Evolutionary conservation across 768 basidiomycete species (phyloP), one percentile per base, ranked within the genome.

Genomic region (Fomitopsis pulvina): DNA sequence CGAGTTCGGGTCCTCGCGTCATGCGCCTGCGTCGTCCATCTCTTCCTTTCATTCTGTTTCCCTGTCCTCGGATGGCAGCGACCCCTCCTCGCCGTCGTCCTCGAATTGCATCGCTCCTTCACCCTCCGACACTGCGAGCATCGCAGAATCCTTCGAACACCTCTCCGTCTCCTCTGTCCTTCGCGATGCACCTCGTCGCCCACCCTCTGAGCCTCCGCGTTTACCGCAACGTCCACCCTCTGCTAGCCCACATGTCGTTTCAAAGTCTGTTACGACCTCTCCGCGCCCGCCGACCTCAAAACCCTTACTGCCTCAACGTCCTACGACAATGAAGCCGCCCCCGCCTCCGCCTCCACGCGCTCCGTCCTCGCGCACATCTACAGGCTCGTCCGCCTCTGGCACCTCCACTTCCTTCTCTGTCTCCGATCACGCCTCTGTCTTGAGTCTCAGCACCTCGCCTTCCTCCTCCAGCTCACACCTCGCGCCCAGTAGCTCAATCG

Each of bases 11-110:
- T 20, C 51, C 41, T 53, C 53, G 16, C 70, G 73, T 37, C 86
- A 89, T 61, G 75, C 70, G 4, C 75, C 78, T 4, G 76, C 75
- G 2, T 86, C 85, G 1, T 90, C 87, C 42, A 76, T 87, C 32
- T 89, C 87, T 2, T 90, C 87, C 25, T 88, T 91, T 53, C 86
- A 88, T 57, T 88, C 87, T 2, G 84, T 90, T 22, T 90, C 87
- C 1, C 74, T 90, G 16, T 89, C 87, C 1, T 85, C 83, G 6
- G 82, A 83, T 53, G 63, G 70, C 67, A 68, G 64, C 32, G 64
- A 57, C 3, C 50, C 59, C 28, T 66, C 66, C 32, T 43, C 43
- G 43, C 48, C 27, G 57, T 60, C 10, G 58, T 29, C 45, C 8
- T 32, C 45, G 9, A 34, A 28, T 7, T 21, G 18, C 45, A 20